Evolutionary conservation across 2,329 filamentous ascomycete genomes (phyloP), one percentile per base, ranked within the genome.

Genomic region (Sclerotinia sclerotiorum): DNA sequence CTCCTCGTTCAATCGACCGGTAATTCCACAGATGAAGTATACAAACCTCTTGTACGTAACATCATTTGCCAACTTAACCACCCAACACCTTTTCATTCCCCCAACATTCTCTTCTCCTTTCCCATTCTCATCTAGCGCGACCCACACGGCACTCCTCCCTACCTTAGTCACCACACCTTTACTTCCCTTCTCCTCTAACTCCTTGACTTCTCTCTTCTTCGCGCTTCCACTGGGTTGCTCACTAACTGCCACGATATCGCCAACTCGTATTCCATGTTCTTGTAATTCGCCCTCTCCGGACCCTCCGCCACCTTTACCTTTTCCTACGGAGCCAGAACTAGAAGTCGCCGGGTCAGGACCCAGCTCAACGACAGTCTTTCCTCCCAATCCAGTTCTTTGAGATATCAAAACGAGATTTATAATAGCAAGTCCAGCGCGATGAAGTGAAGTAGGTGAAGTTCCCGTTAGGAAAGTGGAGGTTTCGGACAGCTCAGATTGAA

Each of bases 321-420:
- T 67, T 24, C 48, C 54, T 32, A 19, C 60, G 15, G 60, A 27
- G 32, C 55, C 55, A 4, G 55, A 61, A 21, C 35, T 32, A 5
- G 80, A 79, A 5, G 85, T 83, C 0, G 93, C 91, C n/a, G 86
- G 80, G 75, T 97, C 94, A 0, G 87, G 82, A 21, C 81, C 81
- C 7, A 99, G 87, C 78, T 97, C 94, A 4, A 97, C 82, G 1
- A 99, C 90, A 0, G 92, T 93, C 72, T 93, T 91, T n/a, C 95
- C 95, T 21, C 94, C 95, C 49, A 97, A 83, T 0, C 95, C 95
- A 0, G 95, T 99, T 42, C 94, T 89, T 77, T 91, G 91, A 24
- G 90, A 89, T 15, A 85, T 82, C 46, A 97, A 82, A 44, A 86
- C 81, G 11, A 98, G 86, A 79, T 94, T 94, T 21, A 88, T 87